Evolutionary conservation across 169 alveolate genomes (phyloP).

Genomic region (Plasmodium fragile): DNA sequence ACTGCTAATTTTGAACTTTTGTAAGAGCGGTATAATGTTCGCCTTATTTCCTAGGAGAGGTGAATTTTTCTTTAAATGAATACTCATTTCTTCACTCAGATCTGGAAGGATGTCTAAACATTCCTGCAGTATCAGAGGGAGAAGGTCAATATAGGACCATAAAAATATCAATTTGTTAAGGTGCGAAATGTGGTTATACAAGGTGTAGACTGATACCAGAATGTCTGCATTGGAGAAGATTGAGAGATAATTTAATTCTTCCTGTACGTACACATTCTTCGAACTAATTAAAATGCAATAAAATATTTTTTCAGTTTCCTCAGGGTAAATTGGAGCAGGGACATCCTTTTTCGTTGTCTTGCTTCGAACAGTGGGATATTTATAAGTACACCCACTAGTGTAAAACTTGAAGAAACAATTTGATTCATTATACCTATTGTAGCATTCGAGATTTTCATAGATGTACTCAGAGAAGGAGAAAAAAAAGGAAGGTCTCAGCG

Average conservation of each 20-base stretch:
- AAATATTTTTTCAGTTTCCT: slow-evolving; percentile 62
- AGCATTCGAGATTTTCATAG: slow-evolving; percentile 39
- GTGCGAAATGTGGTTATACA: slow-evolving; percentile 18
- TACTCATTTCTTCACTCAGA: slow-evolving; percentile 11
- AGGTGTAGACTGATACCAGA: slow-evolving; percentile 43
- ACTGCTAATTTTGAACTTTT: slow-evolving; percentile 36
- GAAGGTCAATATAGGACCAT: slow-evolving; percentile 68
- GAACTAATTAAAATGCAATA: slow-evolving; percentile 53
- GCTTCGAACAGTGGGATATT: slow-evolving; percentile 22
- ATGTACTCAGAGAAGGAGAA: slow-evolving; percentile 64
- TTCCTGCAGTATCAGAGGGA: slow-evolving; percentile 52
- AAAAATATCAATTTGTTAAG: slow-evolving; percentile 35
- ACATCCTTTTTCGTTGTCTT: slow-evolving; percentile 32
- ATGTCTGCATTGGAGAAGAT: slow-evolving; percentile 69
- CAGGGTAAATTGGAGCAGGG: slow-evolving; percentile 33
- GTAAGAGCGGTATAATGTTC: slow-evolving; percentile 9
- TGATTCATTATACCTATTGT: slow-evolving; percentile 53
- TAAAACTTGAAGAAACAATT: slow-evolving; percentile 40
- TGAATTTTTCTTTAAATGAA: slow-evolving; percentile 48
- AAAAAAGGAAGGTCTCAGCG: slow-evolving; percentile 45
- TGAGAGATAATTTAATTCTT: slow-evolving; percentile 68
- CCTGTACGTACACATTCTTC: slow-evolving; percentile 42
- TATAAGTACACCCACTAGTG: slow-evolving; percentile 59
- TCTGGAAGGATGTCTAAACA: slow-evolving; percentile 46
- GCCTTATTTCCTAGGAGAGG: slow-evolving; percentile 26